These are phyloP conservation scores for Gracilariopsis chorda DNA, from an alignment of 23 red algal genomes.

Conservation along the genomic window DNA sequence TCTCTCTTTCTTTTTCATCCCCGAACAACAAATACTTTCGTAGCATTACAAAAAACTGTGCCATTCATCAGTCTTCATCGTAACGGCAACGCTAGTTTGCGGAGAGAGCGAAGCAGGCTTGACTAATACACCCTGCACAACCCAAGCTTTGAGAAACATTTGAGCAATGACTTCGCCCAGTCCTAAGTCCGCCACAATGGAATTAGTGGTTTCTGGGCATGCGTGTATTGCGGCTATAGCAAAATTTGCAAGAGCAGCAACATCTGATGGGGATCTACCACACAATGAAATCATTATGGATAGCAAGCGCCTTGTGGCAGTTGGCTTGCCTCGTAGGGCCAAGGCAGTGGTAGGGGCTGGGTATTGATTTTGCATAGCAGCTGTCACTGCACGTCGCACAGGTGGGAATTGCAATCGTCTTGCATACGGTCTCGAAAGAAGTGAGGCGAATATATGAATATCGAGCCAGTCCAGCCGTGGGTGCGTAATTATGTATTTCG, in stretches of 20 bases:
- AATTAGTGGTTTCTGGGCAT: background rate
- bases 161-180: background rate
- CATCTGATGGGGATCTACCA: background rate
- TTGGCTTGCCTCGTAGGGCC: background rate
- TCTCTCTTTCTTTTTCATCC: background rate
- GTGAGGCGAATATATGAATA: conserved; percentile 9
- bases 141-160: background rate
- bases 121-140: background rate
- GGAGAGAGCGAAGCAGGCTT: background rate
- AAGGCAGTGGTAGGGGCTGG: background rate
- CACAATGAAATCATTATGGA: background rate
- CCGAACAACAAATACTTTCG: conserved; percentile 46
- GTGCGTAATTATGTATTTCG: conserved; percentile 4
- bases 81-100: conserved; percentile 7
- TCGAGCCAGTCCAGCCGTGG: conserved; percentile 14
- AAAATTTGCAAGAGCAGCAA: background rate
- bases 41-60: conserved; percentile 21
- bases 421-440: conserved; percentile 15
- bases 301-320: background rate
- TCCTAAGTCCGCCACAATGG: conserved; percentile 5
- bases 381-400: background rate
- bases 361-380: background rate
- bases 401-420: background rate
- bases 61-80: conserved; percentile 1
- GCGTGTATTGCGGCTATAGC: background rate